Evolutionary conservation across 2,329 filamentous ascomycete genomes (phyloP).

Genomic region (Fusarium algeriense): DNA sequence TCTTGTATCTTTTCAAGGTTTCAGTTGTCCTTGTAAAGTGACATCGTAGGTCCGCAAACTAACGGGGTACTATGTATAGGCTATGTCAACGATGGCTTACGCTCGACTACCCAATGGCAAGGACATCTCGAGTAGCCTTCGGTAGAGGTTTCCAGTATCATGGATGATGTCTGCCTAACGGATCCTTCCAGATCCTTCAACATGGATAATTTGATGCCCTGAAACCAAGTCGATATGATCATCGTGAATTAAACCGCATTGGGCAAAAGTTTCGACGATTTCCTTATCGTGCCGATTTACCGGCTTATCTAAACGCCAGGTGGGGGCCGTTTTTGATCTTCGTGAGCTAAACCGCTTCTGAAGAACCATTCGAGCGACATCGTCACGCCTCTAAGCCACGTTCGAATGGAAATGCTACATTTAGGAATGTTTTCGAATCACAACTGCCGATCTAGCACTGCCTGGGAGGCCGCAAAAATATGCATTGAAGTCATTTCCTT

Average conservation of each 20-base stretch:
- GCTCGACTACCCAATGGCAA: background rate
- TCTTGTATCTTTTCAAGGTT: too few relatives aligned
- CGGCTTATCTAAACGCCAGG: slow-evolving; percentile 14
- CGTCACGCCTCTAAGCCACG: slow-evolving; percentile 19
- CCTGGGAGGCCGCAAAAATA: slow-evolving; percentile 8
- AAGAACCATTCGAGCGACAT: slow-evolving; percentile 7
- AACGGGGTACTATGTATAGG: background rate
- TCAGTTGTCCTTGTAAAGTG: background rate
- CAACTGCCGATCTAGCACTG: background rate
- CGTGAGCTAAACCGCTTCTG: background rate
- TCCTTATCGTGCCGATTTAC: background rate
- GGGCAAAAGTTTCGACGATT: background rate
- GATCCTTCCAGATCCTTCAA: background rate
- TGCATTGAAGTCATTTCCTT: background rate
- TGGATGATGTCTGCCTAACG: background rate
- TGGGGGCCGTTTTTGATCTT: background rate
- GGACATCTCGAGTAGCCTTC: background rate
- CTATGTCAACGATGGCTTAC: background rate
- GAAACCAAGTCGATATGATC: background rate
- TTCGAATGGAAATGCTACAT: background rate
- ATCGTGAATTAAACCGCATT: background rate
- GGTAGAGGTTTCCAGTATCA: background rate
- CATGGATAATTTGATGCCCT: background rate
- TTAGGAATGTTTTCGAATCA: background rate
- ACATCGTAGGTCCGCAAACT: background rate